phyloP scores from a whole-genome alignment of 495 filamentous ascomycete species.

The Thermothielavioides terrestris region DNA sequence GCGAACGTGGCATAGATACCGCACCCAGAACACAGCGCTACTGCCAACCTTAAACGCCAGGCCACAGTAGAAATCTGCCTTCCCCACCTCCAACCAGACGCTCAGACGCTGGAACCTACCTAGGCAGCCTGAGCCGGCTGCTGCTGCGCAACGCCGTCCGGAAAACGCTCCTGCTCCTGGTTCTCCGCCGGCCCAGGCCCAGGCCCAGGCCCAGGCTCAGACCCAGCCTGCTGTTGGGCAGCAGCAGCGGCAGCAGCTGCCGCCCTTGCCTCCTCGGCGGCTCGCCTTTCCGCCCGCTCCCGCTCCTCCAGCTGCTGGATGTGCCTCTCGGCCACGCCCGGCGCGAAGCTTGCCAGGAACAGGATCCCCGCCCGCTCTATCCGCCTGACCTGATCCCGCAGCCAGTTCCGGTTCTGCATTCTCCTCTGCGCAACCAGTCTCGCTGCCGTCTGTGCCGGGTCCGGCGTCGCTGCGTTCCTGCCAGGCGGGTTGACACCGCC shows the following conservation, averaged over 20 bases:
- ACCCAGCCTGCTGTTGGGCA: conserved; percentile 3
- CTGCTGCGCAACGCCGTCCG: background rate
- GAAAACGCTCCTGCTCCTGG: conserved; percentile 1
- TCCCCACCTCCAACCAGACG: too few species aligned
- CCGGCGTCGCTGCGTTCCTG: conserved; percentile 21
- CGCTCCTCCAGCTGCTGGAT: conserved; percentile 61
- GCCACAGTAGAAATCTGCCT: too few species aligned
- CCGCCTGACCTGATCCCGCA: conserved; percentile 50
- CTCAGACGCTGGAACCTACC: too few species aligned
- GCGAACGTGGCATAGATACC: too few species aligned
- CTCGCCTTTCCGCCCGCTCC: conserved; percentile 41
- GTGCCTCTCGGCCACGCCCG: conserved; percentile 76
- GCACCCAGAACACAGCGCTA: too few species aligned
- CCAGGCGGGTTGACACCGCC: conserved; percentile 6
- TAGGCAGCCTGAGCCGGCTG: background rate
- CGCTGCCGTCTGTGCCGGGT: conserved; percentile 47
- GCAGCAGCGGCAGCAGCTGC: conserved; percentile 16
- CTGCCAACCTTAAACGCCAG: too few species aligned
- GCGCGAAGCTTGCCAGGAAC: conserved; percentile 76
- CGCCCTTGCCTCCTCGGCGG: conserved; percentile 39
- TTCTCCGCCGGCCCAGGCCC: background rate
- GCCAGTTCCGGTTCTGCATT: conserved; percentile 41
- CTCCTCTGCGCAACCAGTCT: conserved; percentile 46
- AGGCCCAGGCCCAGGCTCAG: too few species aligned
- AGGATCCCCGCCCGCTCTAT: conserved; percentile 69